Conservation (phyloP, 1,139 yeast genomes). For the Chernovozyma aurita region DNA sequence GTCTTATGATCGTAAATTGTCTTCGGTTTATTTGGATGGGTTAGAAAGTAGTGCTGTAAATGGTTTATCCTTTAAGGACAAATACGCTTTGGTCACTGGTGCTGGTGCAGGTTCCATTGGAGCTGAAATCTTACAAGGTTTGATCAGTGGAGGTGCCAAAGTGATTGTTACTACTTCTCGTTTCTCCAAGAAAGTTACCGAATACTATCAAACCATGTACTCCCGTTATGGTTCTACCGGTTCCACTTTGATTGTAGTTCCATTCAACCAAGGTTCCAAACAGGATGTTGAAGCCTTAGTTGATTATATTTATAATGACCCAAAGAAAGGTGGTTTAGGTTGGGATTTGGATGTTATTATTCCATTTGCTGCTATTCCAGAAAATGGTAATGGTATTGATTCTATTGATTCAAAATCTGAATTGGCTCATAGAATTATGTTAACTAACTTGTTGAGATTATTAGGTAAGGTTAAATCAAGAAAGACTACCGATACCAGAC, state of each 20-base stretch:
- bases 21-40: conserved; percentile 80
- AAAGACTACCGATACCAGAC: conserved; percentile 89
- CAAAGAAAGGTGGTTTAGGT: conserved; percentile 85
- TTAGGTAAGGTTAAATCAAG: conserved; percentile 86
- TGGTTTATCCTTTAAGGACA: conserved; percentile 86
- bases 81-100: conserved; percentile 90
- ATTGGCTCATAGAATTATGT: conserved; percentile 97
- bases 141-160: conserved; percentile 96
- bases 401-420: conserved; percentile 92
- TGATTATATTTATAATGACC: conserved; percentile 77
- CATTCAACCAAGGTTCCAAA: conserved; percentile 96
- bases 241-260: conserved; percentile 89
- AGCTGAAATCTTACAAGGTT: conserved; percentile 93
- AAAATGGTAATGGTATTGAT: conserved; percentile 93
- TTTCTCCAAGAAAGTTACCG: conserved; percentile 90
- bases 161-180: conserved; percentile 89
- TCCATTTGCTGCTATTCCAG: conserved; percentile 99
- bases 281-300: conserved; percentile 87
- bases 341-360: conserved; percentile 96
- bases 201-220: conserved; percentile 90
- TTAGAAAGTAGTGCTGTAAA: conserved; percentile 89
- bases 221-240: conserved; percentile 91
- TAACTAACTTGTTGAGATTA: conserved; percentile 88
- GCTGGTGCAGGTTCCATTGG: conserved; percentile 99
- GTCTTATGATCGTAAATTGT: conserved; percentile 76